A percentile compares a stretch with the other conserved stretches of the same genome.
Evolutionary conservation across 2,329 filamentous ascomycete species (phyloP).

Genomic region (Aspergillus oerlinghausenensis): DNA sequence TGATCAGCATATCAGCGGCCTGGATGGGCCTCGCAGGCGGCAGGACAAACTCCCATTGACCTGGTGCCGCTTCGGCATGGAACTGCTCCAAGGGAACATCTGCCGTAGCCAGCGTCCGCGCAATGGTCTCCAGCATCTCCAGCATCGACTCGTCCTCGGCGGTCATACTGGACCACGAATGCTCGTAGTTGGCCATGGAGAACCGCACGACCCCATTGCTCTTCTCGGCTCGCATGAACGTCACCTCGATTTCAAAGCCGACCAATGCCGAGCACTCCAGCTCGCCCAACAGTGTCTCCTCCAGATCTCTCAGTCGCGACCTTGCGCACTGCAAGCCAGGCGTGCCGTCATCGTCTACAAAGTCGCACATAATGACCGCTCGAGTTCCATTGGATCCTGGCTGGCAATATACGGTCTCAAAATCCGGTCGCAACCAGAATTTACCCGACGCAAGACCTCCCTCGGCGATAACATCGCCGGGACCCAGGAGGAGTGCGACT

Average conservation of each 20-base stretch:
- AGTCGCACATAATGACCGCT: constrained; percentile 5
- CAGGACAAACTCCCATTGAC: constrained; percentile 25
- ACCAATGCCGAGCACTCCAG: constrained; percentile 37
- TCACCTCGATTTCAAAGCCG: constrained; percentile 73
- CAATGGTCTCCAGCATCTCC: constrained; percentile 23
- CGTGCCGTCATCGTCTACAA: not conserved
- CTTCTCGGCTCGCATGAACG: constrained; percentile 53
- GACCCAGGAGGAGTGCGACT: not conserved
- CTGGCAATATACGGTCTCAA: constrained; percentile 6
- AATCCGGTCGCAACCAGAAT: constrained; percentile 5
- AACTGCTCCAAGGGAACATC: constrained; percentile 23
- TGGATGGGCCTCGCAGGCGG: constrained; percentile 15
- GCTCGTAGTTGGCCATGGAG: constrained; percentile 50
- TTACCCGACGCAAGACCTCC: constrained; percentile 1
- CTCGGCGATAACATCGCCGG: constrained; percentile 4
- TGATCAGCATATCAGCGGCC: constrained; percentile 20
- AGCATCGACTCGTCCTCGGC: constrained; percentile 52
- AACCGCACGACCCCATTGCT: constrained; percentile 34
- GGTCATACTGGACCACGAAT: constrained; percentile 57
- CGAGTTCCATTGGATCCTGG: constrained; percentile 6
- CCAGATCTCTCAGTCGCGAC: not conserved
- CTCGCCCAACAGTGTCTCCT: not conserved
- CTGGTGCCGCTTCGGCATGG: constrained; percentile 21
- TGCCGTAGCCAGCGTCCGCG: constrained; percentile 9
- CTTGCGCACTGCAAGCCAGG: constrained; percentile 1